Evolutionary conservation across 345 rosid species (phyloP).

Genomic region (Brassica carinata): DNA sequence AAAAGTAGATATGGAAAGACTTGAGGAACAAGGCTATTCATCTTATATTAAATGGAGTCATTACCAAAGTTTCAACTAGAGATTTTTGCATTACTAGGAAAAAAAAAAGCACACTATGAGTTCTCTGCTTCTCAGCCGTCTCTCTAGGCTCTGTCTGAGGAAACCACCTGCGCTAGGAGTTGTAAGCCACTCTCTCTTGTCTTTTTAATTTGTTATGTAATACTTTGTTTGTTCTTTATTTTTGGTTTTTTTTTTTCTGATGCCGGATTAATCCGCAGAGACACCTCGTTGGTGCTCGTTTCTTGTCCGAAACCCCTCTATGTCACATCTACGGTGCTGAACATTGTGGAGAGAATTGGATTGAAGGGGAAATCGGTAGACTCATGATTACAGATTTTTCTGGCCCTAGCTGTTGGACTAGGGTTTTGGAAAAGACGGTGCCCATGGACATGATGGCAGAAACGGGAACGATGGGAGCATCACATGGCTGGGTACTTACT

Average conservation of each 20-base stretch:
- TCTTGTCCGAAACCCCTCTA: neutral
- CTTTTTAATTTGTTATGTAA: neutral
- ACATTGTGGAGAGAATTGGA: neutral
- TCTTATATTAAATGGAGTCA: neutral
- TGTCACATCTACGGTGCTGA: neutral
- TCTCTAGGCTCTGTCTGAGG: neutral
- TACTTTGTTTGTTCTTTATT: neutral
- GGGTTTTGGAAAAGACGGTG: neutral
- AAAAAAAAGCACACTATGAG: neutral
- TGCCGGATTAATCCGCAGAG: neutral
- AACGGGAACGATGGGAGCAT: neutral
- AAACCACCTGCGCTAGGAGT: neutral
- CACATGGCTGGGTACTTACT: neutral
- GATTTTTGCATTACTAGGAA: neutral
- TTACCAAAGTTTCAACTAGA: neutral
- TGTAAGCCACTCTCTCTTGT: neutral
- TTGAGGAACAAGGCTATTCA: neutral
- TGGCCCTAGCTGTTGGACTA: neutral
- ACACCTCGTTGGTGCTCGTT: neutral
- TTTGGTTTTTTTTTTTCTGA: neutral
- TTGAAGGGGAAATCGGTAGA: neutral
- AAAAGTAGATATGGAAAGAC: conserved; percentile 23
- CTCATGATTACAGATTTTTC: neutral
- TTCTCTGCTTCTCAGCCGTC: neutral
- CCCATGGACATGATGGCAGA: neutral